Evolutionary conservation across 257 asterid species (phyloP), one percentile per base, ranked within the genome.

Genomic region (Thymus quinquecostatus): DNA sequence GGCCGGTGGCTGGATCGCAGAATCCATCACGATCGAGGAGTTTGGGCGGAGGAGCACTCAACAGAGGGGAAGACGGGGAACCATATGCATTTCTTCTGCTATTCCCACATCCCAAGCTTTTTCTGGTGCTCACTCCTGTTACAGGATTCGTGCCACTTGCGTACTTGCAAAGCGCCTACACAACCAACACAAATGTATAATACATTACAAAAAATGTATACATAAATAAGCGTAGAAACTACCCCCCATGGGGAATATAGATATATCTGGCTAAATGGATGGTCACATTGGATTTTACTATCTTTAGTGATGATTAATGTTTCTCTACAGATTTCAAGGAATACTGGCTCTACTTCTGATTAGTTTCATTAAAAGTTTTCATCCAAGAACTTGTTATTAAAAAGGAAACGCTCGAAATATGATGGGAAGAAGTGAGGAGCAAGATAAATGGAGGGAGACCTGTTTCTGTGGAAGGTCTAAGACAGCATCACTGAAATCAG

Each of bases 401-500:
- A 53, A 21, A 32, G 58, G 5, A 21, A 53, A 14, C 3, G 1
- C 1, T 44, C 49, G 11, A 44, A 44, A 44, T 44, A 53, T n/a
- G 29, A 2, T 49, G 55, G 9, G 29, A 27, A 48, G 59, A 53
- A 45, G 45, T 33, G 50, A 12, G 55, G 41, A 49, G 38, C 28
- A 49, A 58, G 10, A 32, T 14, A 14, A 48, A n/a, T 21, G 58
- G n/a, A 44, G 49, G 49, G 49, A 28, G 66, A 93, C 98, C 96
- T 86, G 98, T 74, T 93, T 94, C 78, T 91, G 99, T 7, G 77
- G 58, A 70, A 94, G 91, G 85, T 94, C 97, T 60, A 91, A 13
- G 47, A 91, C 96, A 0, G 99, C 97, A 84, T 94, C 99, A 81
- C 97, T 91, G 72, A 94, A 94, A 79, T 89, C 96, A 63, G 97